Evolutionary conservation across 768 basidiomycete species (phyloP).

Genomic region (Naematelia encephala): DNA sequence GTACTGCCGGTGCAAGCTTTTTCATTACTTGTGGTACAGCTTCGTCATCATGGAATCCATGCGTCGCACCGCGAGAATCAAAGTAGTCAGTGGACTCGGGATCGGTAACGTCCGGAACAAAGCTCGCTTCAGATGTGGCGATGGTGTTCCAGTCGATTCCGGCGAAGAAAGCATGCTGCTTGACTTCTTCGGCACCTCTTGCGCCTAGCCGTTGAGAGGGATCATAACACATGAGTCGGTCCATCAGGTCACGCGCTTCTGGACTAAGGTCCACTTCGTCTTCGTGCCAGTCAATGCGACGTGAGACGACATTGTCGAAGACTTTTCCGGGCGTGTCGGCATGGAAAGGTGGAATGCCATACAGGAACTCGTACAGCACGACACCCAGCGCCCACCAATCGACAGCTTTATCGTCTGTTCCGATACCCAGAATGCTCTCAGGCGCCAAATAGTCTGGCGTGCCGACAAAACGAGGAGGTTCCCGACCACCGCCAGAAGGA

Average conservation of each 20-base stretch:
- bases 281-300: constrained; percentile 92
- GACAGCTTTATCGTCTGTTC: constrained; percentile 89
- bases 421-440: constrained; percentile 70
- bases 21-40: constrained; percentile 51
- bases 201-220: constrained; percentile 75
- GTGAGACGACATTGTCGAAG: constrained; percentile 95
- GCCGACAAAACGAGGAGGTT: constrained; percentile 90
- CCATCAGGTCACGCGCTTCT: constrained; percentile 87
- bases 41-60: constrained; percentile 89
- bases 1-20: constrained; percentile 9
- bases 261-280: constrained; percentile 71
- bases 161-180: constrained; percentile 81
- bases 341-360: constrained; percentile 95
- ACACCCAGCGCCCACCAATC: constrained; percentile 99
- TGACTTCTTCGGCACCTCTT: constrained; percentile 87
- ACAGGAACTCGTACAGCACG: constrained; percentile 96
- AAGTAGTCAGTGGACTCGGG: constrained; percentile 99
- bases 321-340: constrained; percentile 95
- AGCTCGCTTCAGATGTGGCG: constrained; percentile 80
- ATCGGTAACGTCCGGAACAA: constrained; percentile 91
- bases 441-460: constrained; percentile 97
- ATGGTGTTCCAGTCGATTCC: constrained; percentile 93
- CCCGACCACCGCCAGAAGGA: constrained; percentile 56
- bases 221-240: constrained; percentile 75
- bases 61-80: constrained; percentile 88